Conservation (phyloP, 768 basidiomycete genomes). For the Suillus subluteus region DNA sequence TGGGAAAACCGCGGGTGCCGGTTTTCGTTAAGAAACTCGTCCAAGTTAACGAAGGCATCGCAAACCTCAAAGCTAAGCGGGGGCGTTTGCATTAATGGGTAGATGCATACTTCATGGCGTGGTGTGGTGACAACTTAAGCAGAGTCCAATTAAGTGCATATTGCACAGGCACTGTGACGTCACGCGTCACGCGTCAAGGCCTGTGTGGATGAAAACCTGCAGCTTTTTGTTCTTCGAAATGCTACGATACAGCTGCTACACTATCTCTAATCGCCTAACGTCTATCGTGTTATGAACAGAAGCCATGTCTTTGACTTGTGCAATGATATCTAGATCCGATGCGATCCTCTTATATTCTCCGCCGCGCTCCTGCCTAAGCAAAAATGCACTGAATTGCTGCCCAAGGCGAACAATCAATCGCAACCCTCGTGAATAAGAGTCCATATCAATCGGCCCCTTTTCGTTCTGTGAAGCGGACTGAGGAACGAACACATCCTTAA, state of each 20-base stretch:
- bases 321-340: neutral
- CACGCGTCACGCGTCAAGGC: no score
- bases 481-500: neutral
- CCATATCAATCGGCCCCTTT: neutral
- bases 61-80: no score
- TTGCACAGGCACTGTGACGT: no score
- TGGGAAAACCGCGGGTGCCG: no score
- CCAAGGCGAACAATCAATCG: constrained; percentile 7
- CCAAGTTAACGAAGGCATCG: no score
- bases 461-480: neutral
- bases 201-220: no score
- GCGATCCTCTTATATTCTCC: constrained; percentile 1
- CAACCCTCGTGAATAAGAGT: neutral
- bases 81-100: no score
- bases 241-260: neutral
- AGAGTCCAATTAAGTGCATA: no score
- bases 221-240: no score
- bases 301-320: neutral
- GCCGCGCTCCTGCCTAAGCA: neutral
- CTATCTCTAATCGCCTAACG: neutral
- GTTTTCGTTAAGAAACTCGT: no score
- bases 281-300: neutral
- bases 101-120: no score
- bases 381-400: neutral
- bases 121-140: no score